A percentile compares a stretch with the other conserved stretches of the same genome.
These are phyloP conservation scores for Ascodesmis nigricans DNA, from an alignment of 495 filamentous ascomycete genomes.

Conservation along the genomic window DNA sequence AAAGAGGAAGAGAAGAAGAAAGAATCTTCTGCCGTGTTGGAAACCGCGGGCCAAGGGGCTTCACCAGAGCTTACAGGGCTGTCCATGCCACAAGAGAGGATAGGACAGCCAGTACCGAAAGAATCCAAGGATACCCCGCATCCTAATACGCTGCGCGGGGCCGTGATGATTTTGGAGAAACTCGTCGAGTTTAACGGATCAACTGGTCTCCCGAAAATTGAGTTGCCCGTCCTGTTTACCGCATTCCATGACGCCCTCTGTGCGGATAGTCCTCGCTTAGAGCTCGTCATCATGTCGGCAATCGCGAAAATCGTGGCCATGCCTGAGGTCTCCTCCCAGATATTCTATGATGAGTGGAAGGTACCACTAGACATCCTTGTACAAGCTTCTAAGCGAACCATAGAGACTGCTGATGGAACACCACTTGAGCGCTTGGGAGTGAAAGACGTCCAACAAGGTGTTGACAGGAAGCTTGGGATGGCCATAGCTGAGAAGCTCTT, in stretches of 20 bases:
- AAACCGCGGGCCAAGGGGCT: no score
- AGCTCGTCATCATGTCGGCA: constrained; percentile 19
- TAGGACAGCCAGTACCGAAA: no score
- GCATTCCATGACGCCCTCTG: constrained; percentile 20
- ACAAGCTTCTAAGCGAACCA: constrained; percentile 25
- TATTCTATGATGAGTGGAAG: constrained; percentile 30
- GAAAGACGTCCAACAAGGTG: constrained; percentile 14
- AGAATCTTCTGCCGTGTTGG: no score
- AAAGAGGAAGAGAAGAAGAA: no score
- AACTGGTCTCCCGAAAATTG: constrained; percentile 40
- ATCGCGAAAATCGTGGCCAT: constrained; percentile 18
- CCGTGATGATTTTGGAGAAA: constrained; percentile 46
- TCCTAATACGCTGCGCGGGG: constrained; percentile 41
- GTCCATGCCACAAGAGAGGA: no score
- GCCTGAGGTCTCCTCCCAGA: constrained; percentile 17
- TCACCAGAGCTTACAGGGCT: no score
- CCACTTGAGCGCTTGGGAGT: constrained; percentile 23
- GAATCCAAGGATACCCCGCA: constrained; percentile 24
- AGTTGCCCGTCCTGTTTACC: constrained; percentile 27
- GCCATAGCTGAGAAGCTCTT: constrained; percentile 18
- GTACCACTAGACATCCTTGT: constrained; percentile 37
- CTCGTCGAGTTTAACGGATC: constrained; percentile 32
- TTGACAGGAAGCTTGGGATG: constrained; percentile 14
- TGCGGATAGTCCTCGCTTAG: constrained; percentile 20
- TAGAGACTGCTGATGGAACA: constrained; percentile 32